Base-by-base conservation (phyloP, 1,284 basidiomycete species). In the Testicularia cyperi region DNA sequence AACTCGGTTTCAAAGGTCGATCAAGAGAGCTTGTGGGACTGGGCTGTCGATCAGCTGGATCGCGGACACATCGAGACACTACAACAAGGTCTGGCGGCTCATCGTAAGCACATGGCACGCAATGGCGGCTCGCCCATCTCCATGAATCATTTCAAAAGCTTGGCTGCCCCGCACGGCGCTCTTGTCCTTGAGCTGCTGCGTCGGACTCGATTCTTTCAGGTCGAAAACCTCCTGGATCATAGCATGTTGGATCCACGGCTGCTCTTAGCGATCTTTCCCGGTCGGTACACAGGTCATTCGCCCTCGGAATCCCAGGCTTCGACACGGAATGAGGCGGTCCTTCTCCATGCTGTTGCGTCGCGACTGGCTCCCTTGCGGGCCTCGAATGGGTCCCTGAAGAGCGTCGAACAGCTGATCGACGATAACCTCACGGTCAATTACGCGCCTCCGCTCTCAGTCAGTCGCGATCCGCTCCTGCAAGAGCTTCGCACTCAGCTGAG, bases 381-480 rank as follows among this genome's bases (percentile, higher is more conserved):
- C 16, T 4, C n/a, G 12, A 32, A 18, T 22, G 26, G 28, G 37
- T 36, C 3, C 35, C 21, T 35, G 6, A 20, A 47, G 18, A 54
- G 36, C 35, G 36, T 65, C 4, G 54, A 65, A 2, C 44, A 43
- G 0, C 22, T 56, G 12, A 31, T 68, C 10, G 18, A 5, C 4
- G 40, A 45, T 16, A 68, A 68, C 30, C 44, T 73, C 24, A 29
- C 20, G 0, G 25, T 55, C 18, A 74, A 70, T 34, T 74, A 75
- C 29, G 44, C 41, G 2, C 66, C 70, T 6, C 54, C 51, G 0
- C 23, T 71, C 31, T 38, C 60, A 4, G 22, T 53, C 6, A 20
- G 38, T 4, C 22, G 32, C 13, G 58, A 69, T 26, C 18, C 33
- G 5, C 13, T 25, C 16, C 15, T 57, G 8, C 20, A 24, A 29